phyloP scores from a whole-genome alignment of 2,329 filamentous ascomycete genomes.

The Drechslerella coelobrocha region DNA sequence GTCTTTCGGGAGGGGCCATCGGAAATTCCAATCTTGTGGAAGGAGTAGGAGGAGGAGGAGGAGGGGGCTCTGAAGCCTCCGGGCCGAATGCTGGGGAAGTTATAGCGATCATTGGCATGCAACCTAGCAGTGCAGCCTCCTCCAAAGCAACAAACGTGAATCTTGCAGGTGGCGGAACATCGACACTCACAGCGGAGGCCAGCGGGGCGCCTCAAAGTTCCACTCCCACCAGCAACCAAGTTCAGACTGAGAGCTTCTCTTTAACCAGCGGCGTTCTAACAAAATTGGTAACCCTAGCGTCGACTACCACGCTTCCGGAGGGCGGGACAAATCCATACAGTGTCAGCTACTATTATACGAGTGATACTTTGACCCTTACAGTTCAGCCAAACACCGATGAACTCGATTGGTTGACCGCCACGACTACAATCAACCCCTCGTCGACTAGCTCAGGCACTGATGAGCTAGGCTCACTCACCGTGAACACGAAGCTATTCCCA shows the following conservation, averaged over 20 bases:
- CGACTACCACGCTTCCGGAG: constrained; percentile 14
- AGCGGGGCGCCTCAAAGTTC: not conserved
- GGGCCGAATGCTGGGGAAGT: constrained; percentile 2
- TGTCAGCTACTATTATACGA: constrained; percentile 23
- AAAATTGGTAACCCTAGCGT: constrained; percentile 19
- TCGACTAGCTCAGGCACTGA: not conserved
- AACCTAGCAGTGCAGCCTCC: not conserved
- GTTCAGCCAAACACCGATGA: constrained; percentile 9
- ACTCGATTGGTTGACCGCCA: constrained; percentile 8
- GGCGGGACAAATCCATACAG: constrained; percentile 14
- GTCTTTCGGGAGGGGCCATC: not conserved
- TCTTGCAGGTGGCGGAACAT: constrained; percentile 5
- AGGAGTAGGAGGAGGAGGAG: not conserved
- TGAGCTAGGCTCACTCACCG: constrained; percentile 4
- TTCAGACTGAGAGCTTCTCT: constrained; percentile 3
- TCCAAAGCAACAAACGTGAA: not conserved
- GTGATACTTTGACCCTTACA: constrained; percentile 24
- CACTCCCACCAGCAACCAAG: not conserved
- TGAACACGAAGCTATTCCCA: constrained; percentile 15
- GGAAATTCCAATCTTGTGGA: constrained; percentile 4
- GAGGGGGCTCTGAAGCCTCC: too few species aligned
- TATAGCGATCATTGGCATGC: not conserved
- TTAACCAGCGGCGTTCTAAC: constrained; percentile 9
- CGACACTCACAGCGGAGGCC: constrained; percentile 10
- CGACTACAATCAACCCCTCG: not conserved